Evolutionary conservation across 208 protist genomes (phyloP).

Genomic region (Acanthamoeba polyphaga): DNA sequence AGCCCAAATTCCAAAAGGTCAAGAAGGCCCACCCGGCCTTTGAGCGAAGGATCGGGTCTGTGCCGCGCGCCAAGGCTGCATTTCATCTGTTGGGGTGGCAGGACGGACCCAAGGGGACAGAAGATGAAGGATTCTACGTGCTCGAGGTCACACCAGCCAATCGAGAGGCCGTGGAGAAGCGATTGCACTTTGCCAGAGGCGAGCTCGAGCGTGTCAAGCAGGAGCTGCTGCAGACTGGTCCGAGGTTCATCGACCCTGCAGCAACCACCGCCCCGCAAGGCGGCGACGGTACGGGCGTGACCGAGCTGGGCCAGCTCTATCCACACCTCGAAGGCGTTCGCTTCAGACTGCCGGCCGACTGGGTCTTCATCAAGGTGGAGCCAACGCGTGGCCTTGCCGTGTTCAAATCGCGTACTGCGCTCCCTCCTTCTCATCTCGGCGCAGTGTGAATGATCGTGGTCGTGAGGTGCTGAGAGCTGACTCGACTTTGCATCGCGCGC

Average conservation of each 20-base stretch:
- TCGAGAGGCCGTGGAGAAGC: not conserved
- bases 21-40: slow-evolving; percentile 1
- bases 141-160: not conserved
- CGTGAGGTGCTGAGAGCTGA: not conserved
- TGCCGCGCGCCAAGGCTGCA: slow-evolving; percentile 2
- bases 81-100: not conserved
- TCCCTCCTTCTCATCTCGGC: not conserved
- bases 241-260: not conserved
- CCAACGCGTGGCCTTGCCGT: not conserved
- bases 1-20: not conserved
- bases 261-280: not conserved
- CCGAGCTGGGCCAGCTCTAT: not conserved
- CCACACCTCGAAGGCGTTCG: not conserved
- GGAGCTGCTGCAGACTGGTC: not conserved
- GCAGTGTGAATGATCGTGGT: not conserved
- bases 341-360: not conserved
- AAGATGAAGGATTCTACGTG: not conserved
- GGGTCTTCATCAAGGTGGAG: not conserved
- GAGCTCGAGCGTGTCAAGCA: slow-evolving; percentile 10
- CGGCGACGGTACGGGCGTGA: not conserved
- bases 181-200: not conserved
- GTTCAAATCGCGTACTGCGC: not conserved
- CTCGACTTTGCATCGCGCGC: not conserved
- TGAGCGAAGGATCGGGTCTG: not conserved
- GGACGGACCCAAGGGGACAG: not conserved